Evolutionary conservation across 148 eudicot genomes (phyloP).

Genomic region (Talinum fruticosum): DNA sequence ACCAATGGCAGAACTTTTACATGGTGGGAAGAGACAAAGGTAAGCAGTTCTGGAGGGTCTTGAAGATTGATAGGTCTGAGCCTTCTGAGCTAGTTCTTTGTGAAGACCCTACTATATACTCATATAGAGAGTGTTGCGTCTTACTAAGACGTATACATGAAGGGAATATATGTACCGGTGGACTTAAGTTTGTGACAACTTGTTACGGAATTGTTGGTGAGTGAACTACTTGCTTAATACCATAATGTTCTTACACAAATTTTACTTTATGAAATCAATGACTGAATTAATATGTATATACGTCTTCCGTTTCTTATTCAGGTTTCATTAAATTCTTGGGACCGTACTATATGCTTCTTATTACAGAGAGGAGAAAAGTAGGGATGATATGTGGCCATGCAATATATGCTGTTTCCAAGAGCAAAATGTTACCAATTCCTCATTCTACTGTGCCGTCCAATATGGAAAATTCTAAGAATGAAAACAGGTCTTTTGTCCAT

Average conservation of each 20-base stretch:
- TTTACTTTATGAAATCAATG: background rate
- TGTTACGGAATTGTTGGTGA: slow-evolving; percentile 96
- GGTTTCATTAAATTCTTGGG: slow-evolving; percentile 95
- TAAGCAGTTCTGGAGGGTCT: slow-evolving; percentile 65
- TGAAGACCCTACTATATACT: slow-evolving; percentile 79
- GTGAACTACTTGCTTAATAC: slow-evolving; percentile 19
- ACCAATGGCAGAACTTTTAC: slow-evolving; percentile 66
- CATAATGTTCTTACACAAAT: background rate
- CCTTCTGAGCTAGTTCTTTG: slow-evolving; percentile 51
- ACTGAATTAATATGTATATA: slow-evolving; percentile 5
- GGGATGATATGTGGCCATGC: slow-evolving; percentile 83
- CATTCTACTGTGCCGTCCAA: slow-evolving; percentile 68
- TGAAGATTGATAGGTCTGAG: slow-evolving; percentile 89
- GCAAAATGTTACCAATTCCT: slow-evolving; percentile 81
- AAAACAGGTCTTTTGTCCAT: slow-evolving; percentile 92
- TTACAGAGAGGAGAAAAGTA: slow-evolving; percentile 86
- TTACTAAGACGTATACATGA: slow-evolving; percentile 68
- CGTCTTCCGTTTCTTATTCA: slow-evolving; percentile 24
- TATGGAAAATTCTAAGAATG: slow-evolving; percentile 83
- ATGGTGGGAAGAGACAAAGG: slow-evolving; percentile 83
- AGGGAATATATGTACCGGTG: slow-evolving; percentile 85
- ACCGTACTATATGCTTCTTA: slow-evolving; percentile 86
- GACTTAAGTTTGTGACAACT: slow-evolving; percentile 69
- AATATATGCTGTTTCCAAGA: slow-evolving; percentile 77
- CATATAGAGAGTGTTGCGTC: slow-evolving; percentile 57